Evolutionary conservation across 257 asterid genomes (phyloP), one percentile per base, ranked within the genome.

Genomic region (Eustoma russellianum): DNA sequence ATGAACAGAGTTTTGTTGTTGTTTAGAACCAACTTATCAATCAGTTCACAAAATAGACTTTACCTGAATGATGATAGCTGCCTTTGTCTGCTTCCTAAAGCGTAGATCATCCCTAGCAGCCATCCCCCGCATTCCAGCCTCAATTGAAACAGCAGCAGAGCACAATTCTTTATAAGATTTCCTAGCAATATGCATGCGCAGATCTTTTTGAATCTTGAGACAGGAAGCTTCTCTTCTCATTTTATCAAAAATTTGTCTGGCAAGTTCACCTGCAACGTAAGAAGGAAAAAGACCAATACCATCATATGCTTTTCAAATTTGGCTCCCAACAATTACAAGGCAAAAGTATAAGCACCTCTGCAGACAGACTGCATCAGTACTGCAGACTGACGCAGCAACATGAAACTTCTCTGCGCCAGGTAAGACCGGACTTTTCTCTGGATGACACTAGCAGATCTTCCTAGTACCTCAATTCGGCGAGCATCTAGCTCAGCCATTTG

Each of bases 401-500:
- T 72, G 66, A 79, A 92, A 59, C 83, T 74, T 66, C 72, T 88
- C 41, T 52, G 80, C 73, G 87, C 97, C 77, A 83, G 50, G 56
- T 83, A 81, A 19, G 99, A 92, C 68, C 97, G 91, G 56, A 83
- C 71, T 78, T 77, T 92, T 78, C 99, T 79, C 80, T 92, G 99
- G 66, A 92, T 92, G 62, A 92, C 85, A 79, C 85, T 79, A 3
- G 99, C 99, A 16, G 99, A 92, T 83, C 84, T 83, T 66, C 99
- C 99, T 16, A 92, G 72, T 61, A 92, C 89, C 73, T 85, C 95
- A 51, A 88, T 75, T 35, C 99, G 86, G 56, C 93, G 91, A 62
- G 93, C 86, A 75, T 92, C 99, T 57, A 92, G 81, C 69, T 85
- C 99, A 13, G 99, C 99, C 99, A 92, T 85, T 73, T 92, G 99